phyloP scores from a whole-genome alignment of 768 basidiomycete species.

The Boletus edulis region DNA sequence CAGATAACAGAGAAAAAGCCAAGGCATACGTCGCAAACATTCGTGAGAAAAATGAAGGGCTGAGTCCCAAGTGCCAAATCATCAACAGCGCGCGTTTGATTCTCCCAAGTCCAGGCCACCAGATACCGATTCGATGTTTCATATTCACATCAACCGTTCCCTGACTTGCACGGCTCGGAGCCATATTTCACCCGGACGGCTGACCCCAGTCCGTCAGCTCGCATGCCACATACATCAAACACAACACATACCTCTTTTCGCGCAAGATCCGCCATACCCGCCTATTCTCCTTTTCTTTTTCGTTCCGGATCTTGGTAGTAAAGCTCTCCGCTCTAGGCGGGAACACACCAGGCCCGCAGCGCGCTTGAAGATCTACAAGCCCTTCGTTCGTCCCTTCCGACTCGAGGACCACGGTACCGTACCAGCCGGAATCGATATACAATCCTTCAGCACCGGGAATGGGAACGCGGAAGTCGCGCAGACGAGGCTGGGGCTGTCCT shows the following conservation, averaged over 20 bases:
- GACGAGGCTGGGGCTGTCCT: constrained; percentile 22
- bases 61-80: constrained; percentile 4
- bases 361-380: constrained; percentile 69
- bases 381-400: constrained; percentile 87
- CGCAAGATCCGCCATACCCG: constrained; percentile 70
- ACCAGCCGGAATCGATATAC: constrained; percentile 77
- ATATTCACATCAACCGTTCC: constrained; percentile 51
- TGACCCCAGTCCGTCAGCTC: constrained; percentile 5
- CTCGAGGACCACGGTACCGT: constrained; percentile 79
- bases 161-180: constrained; percentile 58
- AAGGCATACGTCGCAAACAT: constrained; percentile 1
- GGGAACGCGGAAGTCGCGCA: constrained; percentile 35
- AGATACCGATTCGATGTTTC: neutral
- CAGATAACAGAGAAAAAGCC: neutral
- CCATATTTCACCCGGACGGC: constrained; percentile 29
- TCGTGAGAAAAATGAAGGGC: constrained; percentile 5
- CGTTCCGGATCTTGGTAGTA: constrained; percentile 33
- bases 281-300: constrained; percentile 43
- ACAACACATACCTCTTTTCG: constrained; percentile 63
- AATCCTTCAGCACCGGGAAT: constrained; percentile 55
- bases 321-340: constrained; percentile 51
- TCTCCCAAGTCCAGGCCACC: neutral
- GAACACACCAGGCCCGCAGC: constrained; percentile 68
- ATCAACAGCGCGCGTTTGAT: neutral
- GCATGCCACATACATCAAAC: neutral